Evolutionary conservation across 2,329 filamentous ascomycete genomes (phyloP).

Genomic region (Lojkania enalia): DNA sequence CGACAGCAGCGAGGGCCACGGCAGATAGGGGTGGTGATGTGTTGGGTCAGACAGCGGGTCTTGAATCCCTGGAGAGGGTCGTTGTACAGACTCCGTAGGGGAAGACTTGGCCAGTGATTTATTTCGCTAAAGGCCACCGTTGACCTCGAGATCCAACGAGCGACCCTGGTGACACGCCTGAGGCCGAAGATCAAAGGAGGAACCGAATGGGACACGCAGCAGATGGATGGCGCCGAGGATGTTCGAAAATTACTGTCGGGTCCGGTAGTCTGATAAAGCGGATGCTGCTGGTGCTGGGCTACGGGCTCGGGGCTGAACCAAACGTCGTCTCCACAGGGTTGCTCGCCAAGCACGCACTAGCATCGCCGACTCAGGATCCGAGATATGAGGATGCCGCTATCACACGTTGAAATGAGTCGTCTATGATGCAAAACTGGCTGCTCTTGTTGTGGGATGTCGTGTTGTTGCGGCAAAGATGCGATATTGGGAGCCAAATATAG

Average conservation of each 20-base stretch:
- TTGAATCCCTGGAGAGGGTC: conserved; percentile 8
- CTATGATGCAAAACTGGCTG: too few relatives aligned
- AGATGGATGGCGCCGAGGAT: too few relatives aligned
- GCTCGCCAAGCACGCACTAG: conserved; percentile 13
- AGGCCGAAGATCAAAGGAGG: conserved; percentile 29
- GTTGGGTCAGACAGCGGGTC: conserved; percentile 10
- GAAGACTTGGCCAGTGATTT: conserved; percentile 33
- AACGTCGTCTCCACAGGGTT: conserved; percentile 7
- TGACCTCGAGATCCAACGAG: conserved; percentile 21
- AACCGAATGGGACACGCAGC: not conserved
- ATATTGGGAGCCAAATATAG: conserved; percentile 8
- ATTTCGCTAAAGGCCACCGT: conserved; percentile 43
- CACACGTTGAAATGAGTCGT: too few relatives aligned
- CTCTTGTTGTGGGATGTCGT: not conserved
- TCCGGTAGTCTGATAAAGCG: too few relatives aligned
- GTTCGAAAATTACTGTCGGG: too few relatives aligned
- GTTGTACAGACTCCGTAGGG: conserved; percentile 20
- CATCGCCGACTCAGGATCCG: conserved; percentile 10
- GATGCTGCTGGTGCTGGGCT: too few relatives aligned
- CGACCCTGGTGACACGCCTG: conserved; percentile 26
- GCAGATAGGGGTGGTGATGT: conserved; percentile 7
- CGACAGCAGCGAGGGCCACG: conserved; percentile 17
- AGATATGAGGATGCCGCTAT: conserved; percentile 2
- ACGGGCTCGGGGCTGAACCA: too few relatives aligned
- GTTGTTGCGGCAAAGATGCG: too few relatives aligned